Evolutionary conservation across 129 eudicot species (phyloP), one percentile per base, ranked within the genome.

Genomic region (Oenanthe sinensis): DNA sequence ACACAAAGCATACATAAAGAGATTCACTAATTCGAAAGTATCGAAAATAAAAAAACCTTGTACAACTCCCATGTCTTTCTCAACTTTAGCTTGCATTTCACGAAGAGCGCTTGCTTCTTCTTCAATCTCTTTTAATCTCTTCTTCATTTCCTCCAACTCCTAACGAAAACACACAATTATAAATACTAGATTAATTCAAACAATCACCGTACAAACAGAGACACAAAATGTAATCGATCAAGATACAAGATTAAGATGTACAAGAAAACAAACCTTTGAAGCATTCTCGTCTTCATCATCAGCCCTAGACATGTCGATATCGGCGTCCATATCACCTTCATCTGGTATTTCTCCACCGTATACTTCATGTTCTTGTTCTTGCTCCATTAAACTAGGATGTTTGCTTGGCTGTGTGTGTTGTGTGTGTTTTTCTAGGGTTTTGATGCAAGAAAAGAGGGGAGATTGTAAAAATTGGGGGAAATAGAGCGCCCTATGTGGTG

Each of bases 91-190:
- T 79, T 91, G 93, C 93, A 91, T 91, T 79, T 89, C 97, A 28
- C 97, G 97, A 71, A 91, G 97, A 30, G 94, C 97, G 2, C 92
- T 94, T 4, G 97, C 92, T 76, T 91, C 97, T 46, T 91, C 92
- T 81, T 91, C 92, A 55, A 91, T 90, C 87, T 91, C 97, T 80
- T 91, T 84, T 76, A 91, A 77, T 49, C 97, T 81, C 86, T 86
- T 88, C 88, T 88, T 90, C 92, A 90, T 88, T 47, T 81, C 87
- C 78, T 91, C 97, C 78, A 91, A 81, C 40, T 89, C 93, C 97
- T 20, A 70, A 14, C 20, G 2, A 36, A 70, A 4, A 3, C 17
- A 65, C 26, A 58, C 68, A 60, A 60, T 60, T 10, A 60, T 36
- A 10, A n/a, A 60, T 2, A 67, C 30, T 13, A 13, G 13, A 6